Conservation (phyloP, 768 basidiomycete species). For the Lactifluus volemus region DNA sequence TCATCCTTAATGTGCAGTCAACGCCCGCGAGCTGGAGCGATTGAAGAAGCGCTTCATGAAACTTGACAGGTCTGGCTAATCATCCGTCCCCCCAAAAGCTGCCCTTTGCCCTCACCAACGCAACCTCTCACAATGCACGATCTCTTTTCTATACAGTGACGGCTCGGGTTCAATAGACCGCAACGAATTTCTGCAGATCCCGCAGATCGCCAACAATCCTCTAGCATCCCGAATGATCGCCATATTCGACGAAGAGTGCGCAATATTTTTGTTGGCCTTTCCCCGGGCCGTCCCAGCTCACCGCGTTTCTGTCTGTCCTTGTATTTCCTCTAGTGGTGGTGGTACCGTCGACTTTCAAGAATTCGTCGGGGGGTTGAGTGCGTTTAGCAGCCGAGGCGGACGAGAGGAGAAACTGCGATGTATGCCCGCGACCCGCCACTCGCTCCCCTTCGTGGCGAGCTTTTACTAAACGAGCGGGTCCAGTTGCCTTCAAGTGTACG, state of each 20-base stretch:
- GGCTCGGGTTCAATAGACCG: slow-evolving; percentile 97
- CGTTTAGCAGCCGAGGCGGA: slow-evolving; percentile 94
- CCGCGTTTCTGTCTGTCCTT: neutral
- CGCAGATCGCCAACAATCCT: slow-evolving; percentile 97
- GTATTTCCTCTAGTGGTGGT: slow-evolving; percentile 57
- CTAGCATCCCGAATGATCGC: slow-evolving; percentile 97
- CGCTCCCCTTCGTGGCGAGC: neutral
- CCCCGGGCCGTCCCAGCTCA: neutral
- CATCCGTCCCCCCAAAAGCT: neutral
- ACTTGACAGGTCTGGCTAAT: slow-evolving; percentile 67
- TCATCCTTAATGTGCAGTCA: slow-evolving; percentile 50
- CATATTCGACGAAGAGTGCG: slow-evolving; percentile 98
- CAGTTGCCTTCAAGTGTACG: slow-evolving; percentile 99
- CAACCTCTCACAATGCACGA: neutral
- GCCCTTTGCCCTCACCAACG: neutral
- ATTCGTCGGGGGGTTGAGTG: slow-evolving; percentile 95
- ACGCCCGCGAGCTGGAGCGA: slow-evolving; percentile 84
- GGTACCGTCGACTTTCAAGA: slow-evolving; percentile 99
- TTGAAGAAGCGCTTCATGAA: slow-evolving; percentile 99
- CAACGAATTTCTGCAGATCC: slow-evolving; percentile 98
- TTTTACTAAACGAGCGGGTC: neutral
- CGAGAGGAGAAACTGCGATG: slow-evolving; percentile 95
- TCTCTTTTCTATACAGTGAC: slow-evolving; percentile 45
- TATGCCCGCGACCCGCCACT: slow-evolving; percentile 34
- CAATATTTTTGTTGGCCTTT: slow-evolving; percentile 18